Percentiles rank a stretch among this genome's conserved stretches.
phyloP scores from a whole-genome alignment of 768 basidiomycete genomes.

The Arthromyces matolae region DNA sequence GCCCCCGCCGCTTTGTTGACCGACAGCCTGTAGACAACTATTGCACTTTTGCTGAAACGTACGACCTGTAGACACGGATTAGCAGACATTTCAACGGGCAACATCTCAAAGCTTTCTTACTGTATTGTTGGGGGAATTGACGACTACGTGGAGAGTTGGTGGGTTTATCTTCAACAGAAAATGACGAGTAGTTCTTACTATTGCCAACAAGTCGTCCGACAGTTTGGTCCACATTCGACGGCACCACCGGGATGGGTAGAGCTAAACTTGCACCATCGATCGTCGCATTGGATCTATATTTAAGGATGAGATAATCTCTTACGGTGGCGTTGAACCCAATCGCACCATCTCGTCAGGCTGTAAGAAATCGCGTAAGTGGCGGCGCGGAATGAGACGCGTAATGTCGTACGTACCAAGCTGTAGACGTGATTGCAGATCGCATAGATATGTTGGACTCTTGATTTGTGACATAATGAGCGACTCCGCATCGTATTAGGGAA shows the following conservation, averaged over 20 bases:
- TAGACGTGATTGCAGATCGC: constrained; percentile 52
- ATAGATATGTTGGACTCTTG: constrained; percentile 64
- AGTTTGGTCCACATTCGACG: constrained; percentile 52
- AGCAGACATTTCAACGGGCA: too few relatives aligned
- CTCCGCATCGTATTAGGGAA: constrained; percentile 10
- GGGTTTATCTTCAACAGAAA: too few relatives aligned
- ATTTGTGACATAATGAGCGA: constrained; percentile 14
- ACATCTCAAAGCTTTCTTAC: constrained; percentile 44
- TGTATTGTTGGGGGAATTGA: constrained; percentile 67
- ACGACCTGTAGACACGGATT: constrained; percentile 25
- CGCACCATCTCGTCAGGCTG: constrained; percentile 62
- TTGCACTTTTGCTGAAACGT: constrained; percentile 27
- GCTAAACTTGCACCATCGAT: constrained; percentile 70
- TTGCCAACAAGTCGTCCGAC: constrained; percentile 68
- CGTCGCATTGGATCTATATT: constrained; percentile 60
- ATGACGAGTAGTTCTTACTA: constrained; percentile 47
- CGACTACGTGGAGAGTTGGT: constrained; percentile 46
- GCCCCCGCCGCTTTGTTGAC: constrained; percentile 4
- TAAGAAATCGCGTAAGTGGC: constrained; percentile 6
- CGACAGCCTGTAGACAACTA: constrained; percentile 20
- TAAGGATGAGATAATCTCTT: constrained; percentile 10
- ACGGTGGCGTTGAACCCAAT: not conserved
- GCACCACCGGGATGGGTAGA: constrained; percentile 44
- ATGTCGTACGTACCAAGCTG: constrained; percentile 37
- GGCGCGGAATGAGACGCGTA: not conserved